A percentile compares a stretch with the other conserved stretches of the same genome.
Conservation (phyloP, 371 early-diverging fungal species). For the Actinomortierella wolfii region DNA sequence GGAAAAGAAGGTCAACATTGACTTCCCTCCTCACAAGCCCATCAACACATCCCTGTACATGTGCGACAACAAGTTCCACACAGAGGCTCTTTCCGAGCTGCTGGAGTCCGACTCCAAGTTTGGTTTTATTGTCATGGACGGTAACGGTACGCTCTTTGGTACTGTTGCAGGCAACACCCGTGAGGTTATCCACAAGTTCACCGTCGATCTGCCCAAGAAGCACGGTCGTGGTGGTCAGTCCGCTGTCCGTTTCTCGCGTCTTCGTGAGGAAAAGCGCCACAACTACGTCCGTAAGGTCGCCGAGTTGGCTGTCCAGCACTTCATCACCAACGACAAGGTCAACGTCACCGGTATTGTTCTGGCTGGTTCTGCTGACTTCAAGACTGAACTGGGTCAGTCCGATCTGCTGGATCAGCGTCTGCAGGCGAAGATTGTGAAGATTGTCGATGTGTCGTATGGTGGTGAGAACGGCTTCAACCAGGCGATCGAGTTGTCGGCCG, state of each 20-base stretch:
- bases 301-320: conserved; percentile 93
- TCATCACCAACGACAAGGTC: conserved; percentile 90
- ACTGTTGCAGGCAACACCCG: conserved; percentile 97
- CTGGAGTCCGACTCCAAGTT: conserved; percentile 97
- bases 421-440: conserved; percentile 87
- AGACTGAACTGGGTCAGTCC: conserved; percentile 93
- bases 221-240: conserved; percentile 99
- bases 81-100: conserved; percentile 91
- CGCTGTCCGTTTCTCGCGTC: conserved; percentile 99
- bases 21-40: conserved; percentile 99
- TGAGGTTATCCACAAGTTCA: conserved; percentile 94
- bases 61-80: conserved; percentile 99
- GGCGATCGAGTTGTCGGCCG: conserved; percentile 96
- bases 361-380: conserved; percentile 99
- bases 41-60: conserved; percentile 99
- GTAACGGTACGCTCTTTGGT: conserved; percentile 98
- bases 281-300: conserved; percentile 99
- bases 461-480: conserved; percentile 99
- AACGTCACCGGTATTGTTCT: conserved; percentile 96
- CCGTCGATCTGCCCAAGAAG: conserved; percentile 99
- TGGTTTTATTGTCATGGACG: conserved; percentile 99
- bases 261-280: conserved; percentile 99
- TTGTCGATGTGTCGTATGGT: conserved; percentile 99
- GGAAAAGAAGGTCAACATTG: conserved; percentile 99
- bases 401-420: conserved; percentile 96